A percentile compares a stretch with the other conserved stretches of the same genome.
Evolutionary conservation across 2,329 filamentous ascomycete genomes (phyloP).

Genomic region (Acrodontium crateriforme): DNA sequence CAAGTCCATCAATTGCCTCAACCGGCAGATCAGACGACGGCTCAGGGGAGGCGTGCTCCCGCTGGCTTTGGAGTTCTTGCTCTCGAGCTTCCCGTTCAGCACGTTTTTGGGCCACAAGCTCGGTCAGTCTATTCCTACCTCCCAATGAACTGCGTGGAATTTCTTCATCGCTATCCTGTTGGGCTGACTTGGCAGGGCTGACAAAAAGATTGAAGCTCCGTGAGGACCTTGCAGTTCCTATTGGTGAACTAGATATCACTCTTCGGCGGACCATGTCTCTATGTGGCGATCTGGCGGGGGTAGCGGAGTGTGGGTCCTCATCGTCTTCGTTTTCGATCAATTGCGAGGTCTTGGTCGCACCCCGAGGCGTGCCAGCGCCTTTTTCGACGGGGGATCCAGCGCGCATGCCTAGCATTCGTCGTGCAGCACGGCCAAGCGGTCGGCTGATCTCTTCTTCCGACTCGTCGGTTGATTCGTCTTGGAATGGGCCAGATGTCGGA

Average conservation of each 20-base stretch:
- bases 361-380: not conserved
- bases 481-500: not conserved
- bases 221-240: slow-evolving; percentile 4
- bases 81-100: slow-evolving; percentile 16
- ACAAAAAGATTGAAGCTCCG: slow-evolving; percentile 15
- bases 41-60: slow-evolving; percentile 5
- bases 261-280: slow-evolving; percentile 2
- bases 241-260: slow-evolving; percentile 7
- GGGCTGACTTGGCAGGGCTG: slow-evolving; percentile 15
- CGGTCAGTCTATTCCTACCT: slow-evolving; percentile 16
- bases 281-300: slow-evolving; percentile 10
- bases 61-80: slow-evolving; percentile 3
- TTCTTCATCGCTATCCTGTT: slow-evolving; percentile 9
- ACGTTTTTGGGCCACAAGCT: slow-evolving; percentile 19
- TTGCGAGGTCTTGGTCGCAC: slow-evolving; percentile 3
- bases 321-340: slow-evolving; percentile 7
- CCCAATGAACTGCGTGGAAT: slow-evolving; percentile 11
- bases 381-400: not conserved
- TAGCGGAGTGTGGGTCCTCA: slow-evolving; percentile 19
- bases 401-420: slow-evolving; percentile 15
- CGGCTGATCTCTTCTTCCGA: slow-evolving; percentile 5
- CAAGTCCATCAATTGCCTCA: slow-evolving; percentile 7
- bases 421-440: slow-evolving; percentile 16
- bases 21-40: slow-evolving; percentile 15
- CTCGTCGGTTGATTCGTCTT: slow-evolving; percentile 10